Base-by-base conservation (phyloP, 2,329 filamentous ascomycete genomes). In the Curvularia eragrostidis region DNA sequence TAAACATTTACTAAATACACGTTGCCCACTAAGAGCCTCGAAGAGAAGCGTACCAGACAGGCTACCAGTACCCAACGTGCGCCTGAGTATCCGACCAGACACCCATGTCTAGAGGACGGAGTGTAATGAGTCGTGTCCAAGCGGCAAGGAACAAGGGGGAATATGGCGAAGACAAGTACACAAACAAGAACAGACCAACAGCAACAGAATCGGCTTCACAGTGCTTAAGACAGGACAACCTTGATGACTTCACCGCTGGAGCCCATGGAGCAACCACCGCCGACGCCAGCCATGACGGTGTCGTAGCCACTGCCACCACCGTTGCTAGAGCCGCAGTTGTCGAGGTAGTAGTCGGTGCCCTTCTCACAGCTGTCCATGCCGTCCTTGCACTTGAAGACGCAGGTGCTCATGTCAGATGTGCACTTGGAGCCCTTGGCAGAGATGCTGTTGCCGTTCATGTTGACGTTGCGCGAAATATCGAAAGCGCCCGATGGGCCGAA, bases 401-500 rank as follows among this genome's bases (percentile, higher is more conserved):
- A 83, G 5, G 62, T 73, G 19, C 72, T 55, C 75, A 81, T 77
- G 64, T 79, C 71, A 34, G 77, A 75, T 12, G 69, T 65, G 69
- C 81, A 82, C 58, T 78, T 75, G 58, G 70, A 73, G 50, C 70
- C 71, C 50, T 75, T 73, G 54, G 76, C 70, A 50, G 64, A 68
- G 71, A 82, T 80, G 48, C 38, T 58, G 63, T 75, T 70, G 34
- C 81, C 81, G 48, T 65, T 62, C 79, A 80, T 81, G 70, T 79
- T 79, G 68, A 80, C 73, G 60, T 80, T 73, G 34, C 79, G 75
- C 38, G 77, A 79, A 52, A 82, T 71, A 62, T 82, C 77, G 55
- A 80, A 76, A 38, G 74, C 76, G 60, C 78, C 79, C 44, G 23
- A 41, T 9, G 55, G n/a, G 43, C 75, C 76, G 36, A 77, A 78